phyloP scores from a whole-genome alignment of 1,284 basidiomycete species.

The Fomitopsis betulina region DNA sequence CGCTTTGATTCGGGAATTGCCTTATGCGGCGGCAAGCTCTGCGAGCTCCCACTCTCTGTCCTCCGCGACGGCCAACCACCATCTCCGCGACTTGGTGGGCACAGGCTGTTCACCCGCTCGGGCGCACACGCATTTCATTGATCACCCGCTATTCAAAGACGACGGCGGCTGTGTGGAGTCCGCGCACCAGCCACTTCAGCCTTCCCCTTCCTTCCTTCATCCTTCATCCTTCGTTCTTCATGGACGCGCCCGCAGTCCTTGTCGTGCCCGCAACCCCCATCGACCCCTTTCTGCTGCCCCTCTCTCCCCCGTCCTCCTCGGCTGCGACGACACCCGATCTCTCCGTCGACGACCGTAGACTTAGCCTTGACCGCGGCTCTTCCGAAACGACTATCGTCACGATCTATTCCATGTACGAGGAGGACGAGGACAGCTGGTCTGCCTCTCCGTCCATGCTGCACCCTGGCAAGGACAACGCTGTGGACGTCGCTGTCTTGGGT shows the following conservation, averaged over 20 bases:
- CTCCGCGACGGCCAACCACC: background rate
- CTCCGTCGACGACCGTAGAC: constrained; percentile 18
- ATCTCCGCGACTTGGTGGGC: background rate
- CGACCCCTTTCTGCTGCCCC: constrained; percentile 14
- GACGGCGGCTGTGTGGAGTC: constrained; percentile 4
- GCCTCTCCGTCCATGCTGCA: constrained; percentile 25
- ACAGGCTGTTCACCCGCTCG: background rate
- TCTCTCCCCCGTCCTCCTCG: constrained; percentile 20
- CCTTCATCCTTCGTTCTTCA: constrained; percentile 20
- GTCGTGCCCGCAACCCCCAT: constrained; percentile 38
- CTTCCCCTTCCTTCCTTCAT: constrained; percentile 4
- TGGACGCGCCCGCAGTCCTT: constrained; percentile 43
- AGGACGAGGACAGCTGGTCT: constrained; percentile 39
- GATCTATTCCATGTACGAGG: constrained; percentile 74
- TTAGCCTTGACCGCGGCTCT: constrained; percentile 35
- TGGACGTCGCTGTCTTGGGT: constrained; percentile 6
- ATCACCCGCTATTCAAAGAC: background rate
- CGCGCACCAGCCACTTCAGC: constrained; percentile 1
- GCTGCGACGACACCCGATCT: constrained; percentile 26
- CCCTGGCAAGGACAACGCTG: constrained; percentile 17
- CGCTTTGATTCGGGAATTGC: background rate
- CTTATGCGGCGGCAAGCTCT: background rate
- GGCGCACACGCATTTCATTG: background rate
- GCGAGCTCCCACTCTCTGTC: background rate
- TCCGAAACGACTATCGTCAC: constrained; percentile 67